Conservation (phyloP, 2,329 filamentous ascomycete species). For the Ceratocystiopsis brevicomis region DNA sequence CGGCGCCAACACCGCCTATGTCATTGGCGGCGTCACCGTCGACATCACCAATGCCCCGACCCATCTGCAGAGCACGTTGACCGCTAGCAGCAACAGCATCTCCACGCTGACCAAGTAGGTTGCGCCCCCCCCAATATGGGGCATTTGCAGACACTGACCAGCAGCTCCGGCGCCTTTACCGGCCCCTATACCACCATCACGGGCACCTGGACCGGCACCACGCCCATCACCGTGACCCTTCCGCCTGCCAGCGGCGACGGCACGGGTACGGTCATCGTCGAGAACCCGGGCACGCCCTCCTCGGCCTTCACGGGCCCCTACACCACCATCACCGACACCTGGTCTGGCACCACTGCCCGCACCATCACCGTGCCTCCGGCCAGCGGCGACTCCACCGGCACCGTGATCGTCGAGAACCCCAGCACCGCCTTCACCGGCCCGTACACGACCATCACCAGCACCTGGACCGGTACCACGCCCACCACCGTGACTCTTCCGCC, state of each 20-base stretch:
- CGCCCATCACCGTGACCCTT: neutral
- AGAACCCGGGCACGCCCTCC: neutral
- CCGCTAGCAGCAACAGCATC: constrained; percentile 5
- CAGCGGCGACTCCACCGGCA: constrained; percentile 34
- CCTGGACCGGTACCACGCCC: neutral
- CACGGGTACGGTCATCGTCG: neutral
- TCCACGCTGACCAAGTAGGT: constrained; percentile 6
- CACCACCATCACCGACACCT: constrained; percentile 3
- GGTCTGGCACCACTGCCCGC: neutral
- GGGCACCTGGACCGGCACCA: neutral
- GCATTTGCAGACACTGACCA: too few relatives aligned
- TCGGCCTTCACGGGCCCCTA: constrained; percentile 1
- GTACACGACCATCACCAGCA: constrained; percentile 2
- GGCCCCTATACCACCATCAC: constrained; percentile 1
- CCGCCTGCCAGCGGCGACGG: neutral
- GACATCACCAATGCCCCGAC: constrained; percentile 7
- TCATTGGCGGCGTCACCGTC: constrained; percentile 6
- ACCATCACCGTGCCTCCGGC: constrained; percentile 2
- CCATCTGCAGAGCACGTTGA: constrained; percentile 4
- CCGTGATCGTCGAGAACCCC: constrained; percentile 3
- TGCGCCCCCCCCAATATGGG: neutral
- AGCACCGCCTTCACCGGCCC: constrained; percentile 1
- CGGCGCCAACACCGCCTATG: constrained; percentile 5
- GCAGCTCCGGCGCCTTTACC: neutral
- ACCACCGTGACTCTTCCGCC: constrained; percentile 2